Evolutionary conservation across 805 yeast genomes (phyloP), one percentile per base, ranked within the genome.

Genomic region (Debaryomyces hansenii): DNA sequence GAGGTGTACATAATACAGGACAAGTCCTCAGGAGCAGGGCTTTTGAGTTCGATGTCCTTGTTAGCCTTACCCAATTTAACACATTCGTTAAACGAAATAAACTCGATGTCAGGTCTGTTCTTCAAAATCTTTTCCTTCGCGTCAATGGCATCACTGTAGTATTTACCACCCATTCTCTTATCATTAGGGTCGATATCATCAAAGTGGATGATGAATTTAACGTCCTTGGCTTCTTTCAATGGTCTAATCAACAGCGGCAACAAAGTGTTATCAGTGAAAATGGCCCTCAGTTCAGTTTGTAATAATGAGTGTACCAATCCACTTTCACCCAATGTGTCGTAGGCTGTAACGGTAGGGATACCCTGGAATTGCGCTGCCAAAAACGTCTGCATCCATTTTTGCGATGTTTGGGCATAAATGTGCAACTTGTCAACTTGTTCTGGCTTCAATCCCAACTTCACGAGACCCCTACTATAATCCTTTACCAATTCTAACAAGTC

Each of bases 341-440:
- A 94, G 33, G 99, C 98, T 12, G 99, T 94, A 35, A 90, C 98
- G 47, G 87, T 78, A 20, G 98, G 87, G 49, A 94, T 84, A 41
- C 79, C 70, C 67, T 90, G 97, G 43, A 90, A 74, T 57, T 82
- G 80, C 44, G 89, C 78, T 12, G 91, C 96, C 48, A 89, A 66
- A 53, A 83, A 92, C 28, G 88, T 79, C 70, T 88, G 87, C 89
- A 92, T 80, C 98, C 98, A 92, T 61, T 82, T 82, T 46, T 81
- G 85, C 12, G 96, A 87, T 11, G 99, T 94, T 16, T 87, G 67
- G 20, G 97, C 97, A 69, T 84, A 94, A 45, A 92, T 78, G 66
- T 90, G 97, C 56, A 92, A 63, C 55, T 79, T 81, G 54, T 84
- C 84, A 28, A 68, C 69, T 53, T 78, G 77, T 21, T 66, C 63